Percentiles rank a stretch among this genome's conserved stretches.
phyloP scores from a whole-genome alignment of 2,329 filamentous ascomycete genomes.

The Lithohypha guttulata region DNA sequence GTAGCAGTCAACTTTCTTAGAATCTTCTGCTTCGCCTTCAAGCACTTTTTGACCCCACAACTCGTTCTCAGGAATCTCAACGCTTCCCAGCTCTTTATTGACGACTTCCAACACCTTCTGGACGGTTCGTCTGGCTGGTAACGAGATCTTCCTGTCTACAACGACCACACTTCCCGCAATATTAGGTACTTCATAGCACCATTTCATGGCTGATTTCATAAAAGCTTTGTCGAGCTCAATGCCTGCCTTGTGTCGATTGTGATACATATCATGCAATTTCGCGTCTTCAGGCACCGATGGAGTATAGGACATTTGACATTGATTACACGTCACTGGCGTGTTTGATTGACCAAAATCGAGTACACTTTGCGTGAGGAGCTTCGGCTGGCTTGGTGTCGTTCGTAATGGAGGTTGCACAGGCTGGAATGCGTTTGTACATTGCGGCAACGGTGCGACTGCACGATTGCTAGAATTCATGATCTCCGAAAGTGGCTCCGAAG shows the following conservation, averaged over 20 bases:
- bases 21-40: slow-evolving; percentile 25
- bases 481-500: slow-evolving; percentile 22
- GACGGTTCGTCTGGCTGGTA: slow-evolving; percentile 40
- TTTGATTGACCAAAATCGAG: slow-evolving; percentile 42
- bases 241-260: slow-evolving; percentile 50
- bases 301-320: slow-evolving; percentile 57
- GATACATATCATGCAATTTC: slow-evolving; percentile 54
- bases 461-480: slow-evolving; percentile 19
- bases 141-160: slow-evolving; percentile 45
- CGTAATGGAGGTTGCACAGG: slow-evolving; percentile 9
- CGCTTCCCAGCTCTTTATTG: slow-evolving; percentile 51
- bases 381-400: slow-evolving; percentile 10
- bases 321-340: slow-evolving; percentile 45
- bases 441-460: slow-evolving; percentile 10
- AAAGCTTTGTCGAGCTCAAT: slow-evolving; percentile 51
- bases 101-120: slow-evolving; percentile 52
- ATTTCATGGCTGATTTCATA: slow-evolving; percentile 40
- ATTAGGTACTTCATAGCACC: slow-evolving; percentile 41
- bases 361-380: slow-evolving; percentile 46
- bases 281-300: slow-evolving; percentile 51
- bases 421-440: slow-evolving; percentile 1
- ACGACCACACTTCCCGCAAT: slow-evolving; percentile 45
- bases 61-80: slow-evolving; percentile 46
- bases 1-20: slow-evolving; percentile 37
- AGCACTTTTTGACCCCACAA: slow-evolving; percentile 45